Percentiles rank a stretch among this genome's conserved stretches.
phyloP scores from a whole-genome alignment of 176 grass and related monocot genomes.

The Zea mays region DNA sequence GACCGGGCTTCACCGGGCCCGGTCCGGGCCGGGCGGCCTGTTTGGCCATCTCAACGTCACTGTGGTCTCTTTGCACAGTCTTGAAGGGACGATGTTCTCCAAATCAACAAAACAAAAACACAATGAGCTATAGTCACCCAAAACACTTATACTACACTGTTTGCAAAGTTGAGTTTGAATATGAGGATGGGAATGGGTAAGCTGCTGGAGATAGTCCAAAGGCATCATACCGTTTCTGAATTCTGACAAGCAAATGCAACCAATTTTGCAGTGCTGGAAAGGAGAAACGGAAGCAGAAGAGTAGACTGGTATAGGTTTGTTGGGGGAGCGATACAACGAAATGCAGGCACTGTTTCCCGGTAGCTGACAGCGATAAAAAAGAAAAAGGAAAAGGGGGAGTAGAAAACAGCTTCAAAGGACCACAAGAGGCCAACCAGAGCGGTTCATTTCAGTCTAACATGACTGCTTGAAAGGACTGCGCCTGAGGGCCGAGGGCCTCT shows the following conservation, averaged over 20 bases:
- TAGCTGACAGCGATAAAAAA: constrained; percentile 9
- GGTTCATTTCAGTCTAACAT: constrained; percentile 52
- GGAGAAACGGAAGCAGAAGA: constrained; percentile 14
- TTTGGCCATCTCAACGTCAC: constrained; percentile 18
- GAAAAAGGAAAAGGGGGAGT: background rate
- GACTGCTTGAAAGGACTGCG: constrained; percentile 46
- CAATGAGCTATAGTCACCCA: background rate
- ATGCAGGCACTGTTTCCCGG: constrained; percentile 4
- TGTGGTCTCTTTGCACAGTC: constrained; percentile 11
- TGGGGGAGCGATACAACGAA: constrained; percentile 34
- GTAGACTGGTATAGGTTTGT: background rate
- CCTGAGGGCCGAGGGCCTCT: background rate
- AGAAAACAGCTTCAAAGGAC: constrained; percentile 36
- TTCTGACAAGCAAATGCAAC: constrained; percentile 40
- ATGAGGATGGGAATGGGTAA: no score
- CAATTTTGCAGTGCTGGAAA: constrained; percentile 51
- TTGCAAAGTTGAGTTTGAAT: no score
- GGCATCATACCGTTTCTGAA: background rate
- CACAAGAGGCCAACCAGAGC: constrained; percentile 35
- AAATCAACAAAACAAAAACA: constrained; percentile 26
- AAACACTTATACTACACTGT: no score
- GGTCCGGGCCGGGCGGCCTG: no score
- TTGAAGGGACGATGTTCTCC: constrained; percentile 14
- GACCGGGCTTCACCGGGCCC: no score
- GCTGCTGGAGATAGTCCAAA: background rate